Base-by-base conservation (phyloP, 306 rosid genomes). In the Quercus parvula region DNA sequence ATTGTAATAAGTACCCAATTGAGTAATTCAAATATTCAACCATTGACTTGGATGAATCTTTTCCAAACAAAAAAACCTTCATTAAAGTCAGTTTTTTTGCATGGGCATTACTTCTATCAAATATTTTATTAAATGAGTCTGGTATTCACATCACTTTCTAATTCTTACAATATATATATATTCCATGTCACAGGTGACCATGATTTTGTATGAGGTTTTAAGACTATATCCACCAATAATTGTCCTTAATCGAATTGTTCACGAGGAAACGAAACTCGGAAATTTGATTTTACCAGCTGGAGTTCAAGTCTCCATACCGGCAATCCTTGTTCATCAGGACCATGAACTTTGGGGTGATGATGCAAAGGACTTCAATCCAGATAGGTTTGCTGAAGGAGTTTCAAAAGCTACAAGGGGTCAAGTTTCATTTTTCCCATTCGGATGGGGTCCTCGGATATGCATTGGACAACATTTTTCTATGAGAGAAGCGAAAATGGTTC, bases 201-300 rank as follows among this genome's bases (percentile, higher is more conserved):
- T 89, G 97, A 89, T 92, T 35, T 59, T 90, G 20, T 27, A 86
- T 1, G 94, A 92, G 81, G 92, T 93, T 79, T 89, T 91, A 0
- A 88, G 97, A 56, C 44, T 91, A 33, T 89, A 91, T 41, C 81
- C 97, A 10, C 89, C 94, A 0, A 2, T 20, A 7, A 0, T 18
- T 9, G 0, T 1, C 2, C 7, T 84, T 0, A 0, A 0, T 19
- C 86, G 89, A 67, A 5, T 0, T 1, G 76, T 38, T 27, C 7
- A 31, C 4, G 76, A 75, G 52, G 81, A 78, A 24, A 44, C 81
- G 18, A 83, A 77, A 27, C 77, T 89, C 4, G 87, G 89, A 41
- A 54, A 78, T 0, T 5, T 86, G 35, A 14, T 66, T 4, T 5
- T 88, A 70, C 92, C 90, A 18, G 81, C 80, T 0, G 88, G 88